Evolutionary conservation across 305 asterid genomes (phyloP).

Genomic region (Solanum hybrid): DNA sequence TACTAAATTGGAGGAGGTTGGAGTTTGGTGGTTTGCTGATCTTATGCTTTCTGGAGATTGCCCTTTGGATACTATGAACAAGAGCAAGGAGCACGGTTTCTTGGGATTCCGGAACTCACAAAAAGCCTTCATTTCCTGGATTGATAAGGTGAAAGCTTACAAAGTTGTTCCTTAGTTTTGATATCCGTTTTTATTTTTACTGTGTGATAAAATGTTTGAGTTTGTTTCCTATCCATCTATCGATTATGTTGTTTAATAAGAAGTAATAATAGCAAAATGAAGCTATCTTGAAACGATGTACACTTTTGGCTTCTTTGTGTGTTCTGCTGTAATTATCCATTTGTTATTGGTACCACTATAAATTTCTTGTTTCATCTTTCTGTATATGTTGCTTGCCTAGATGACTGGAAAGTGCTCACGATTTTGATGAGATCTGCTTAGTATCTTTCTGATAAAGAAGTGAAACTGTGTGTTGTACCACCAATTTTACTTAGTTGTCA

Average conservation of each 20-base stretch:
- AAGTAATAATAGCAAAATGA: not conserved
- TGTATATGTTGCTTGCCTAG: not conserved
- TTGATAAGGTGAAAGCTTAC: slow-evolving; percentile 43
- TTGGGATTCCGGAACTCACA: slow-evolving; percentile 53
- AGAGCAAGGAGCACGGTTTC: slow-evolving; percentile 65
- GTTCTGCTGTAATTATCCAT: not conserved
- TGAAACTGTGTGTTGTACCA: not conserved
- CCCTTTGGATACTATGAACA: slow-evolving; percentile 52
- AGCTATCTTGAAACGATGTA: not conserved
- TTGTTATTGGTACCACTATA: not conserved
- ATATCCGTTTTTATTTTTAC: not conserved
- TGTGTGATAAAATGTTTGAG: not conserved
- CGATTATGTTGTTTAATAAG: not conserved
- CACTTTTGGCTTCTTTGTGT: not conserved
- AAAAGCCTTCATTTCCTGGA: slow-evolving; percentile 36
- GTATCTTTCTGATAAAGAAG: not conserved
- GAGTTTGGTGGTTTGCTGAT: slow-evolving; percentile 53
- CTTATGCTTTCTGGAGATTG: slow-evolving; percentile 32
- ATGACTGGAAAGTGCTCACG: not conserved
- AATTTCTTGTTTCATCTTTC: not conserved
- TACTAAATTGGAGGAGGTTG: slow-evolving; percentile 48
- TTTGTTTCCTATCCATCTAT: not conserved
- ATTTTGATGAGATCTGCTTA: not conserved
- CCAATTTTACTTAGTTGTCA: not conserved
- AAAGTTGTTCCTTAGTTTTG: slow-evolving; percentile 45